phyloP scores from a whole-genome alignment of 495 filamentous ascomycete genomes.

The Acidomyces sp. region DNA sequence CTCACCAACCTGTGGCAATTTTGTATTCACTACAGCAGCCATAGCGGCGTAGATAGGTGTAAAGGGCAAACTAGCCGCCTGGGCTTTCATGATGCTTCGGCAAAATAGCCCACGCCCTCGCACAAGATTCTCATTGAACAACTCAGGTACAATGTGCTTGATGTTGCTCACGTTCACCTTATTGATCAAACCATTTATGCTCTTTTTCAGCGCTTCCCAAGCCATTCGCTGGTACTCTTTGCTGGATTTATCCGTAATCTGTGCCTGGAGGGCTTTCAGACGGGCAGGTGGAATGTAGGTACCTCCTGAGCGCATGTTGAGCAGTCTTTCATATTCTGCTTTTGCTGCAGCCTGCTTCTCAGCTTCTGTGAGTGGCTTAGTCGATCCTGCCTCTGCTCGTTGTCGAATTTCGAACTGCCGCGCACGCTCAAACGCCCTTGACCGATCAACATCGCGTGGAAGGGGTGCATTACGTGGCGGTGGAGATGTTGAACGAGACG shows the following conservation, averaged over 20 bases:
- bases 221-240: constrained; percentile 99
- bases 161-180: constrained; percentile 97
- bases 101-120: constrained; percentile 87
- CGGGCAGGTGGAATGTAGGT: constrained; percentile 91
- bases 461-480: constrained; percentile 26
- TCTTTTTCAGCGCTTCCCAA: constrained; percentile 98
- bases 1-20: constrained; percentile 87
- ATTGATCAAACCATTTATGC: constrained; percentile 96
- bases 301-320: constrained; percentile 83
- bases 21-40: constrained; percentile 94
- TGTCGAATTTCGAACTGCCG: constrained; percentile 49
- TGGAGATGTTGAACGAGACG: constrained; percentile 24
- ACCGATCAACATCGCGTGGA: constrained; percentile 38
- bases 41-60: constrained; percentile 90
- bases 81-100: constrained; percentile 91
- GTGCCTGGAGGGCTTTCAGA: constrained; percentile 80
- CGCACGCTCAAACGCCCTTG: constrained; percentile 47
- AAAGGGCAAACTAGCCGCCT: constrained; percentile 91
- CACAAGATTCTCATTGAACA: constrained; percentile 88
- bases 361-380: constrained; percentile 60
- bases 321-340: constrained; percentile 79
- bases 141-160: constrained; percentile 88
- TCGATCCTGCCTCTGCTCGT: constrained; percentile 38
- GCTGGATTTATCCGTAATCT: constrained; percentile 89
- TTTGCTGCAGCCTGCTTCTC: constrained; percentile 74